Base-by-base conservation (phyloP, 164 flowering plant species). In the grape (Vitis vinifera) region DNA sequence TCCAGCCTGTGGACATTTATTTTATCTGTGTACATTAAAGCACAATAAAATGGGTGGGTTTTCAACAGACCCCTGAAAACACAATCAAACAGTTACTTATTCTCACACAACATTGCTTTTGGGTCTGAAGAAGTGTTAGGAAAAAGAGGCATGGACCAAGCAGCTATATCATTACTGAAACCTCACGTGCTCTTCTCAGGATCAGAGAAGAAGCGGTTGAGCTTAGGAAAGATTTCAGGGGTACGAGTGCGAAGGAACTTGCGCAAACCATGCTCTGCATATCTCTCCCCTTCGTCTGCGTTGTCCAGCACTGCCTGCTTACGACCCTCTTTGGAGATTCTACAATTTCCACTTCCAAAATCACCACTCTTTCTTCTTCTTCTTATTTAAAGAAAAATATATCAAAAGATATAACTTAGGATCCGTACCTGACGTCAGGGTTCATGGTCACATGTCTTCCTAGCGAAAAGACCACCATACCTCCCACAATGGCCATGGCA, bases 271-370 rank as follows among this genome's bases (percentile, higher is more conserved):
- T 88, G 93, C 69, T 90, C 80, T 0, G 86, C 77, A 27, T 94
- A 94, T 58, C 76, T 91, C 83, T 94, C 87, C 44, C 98, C 97
- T 79, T 90, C 98, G 52, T 90, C 92, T 17, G 71, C 31, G 64
- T 91, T 93, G 3, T 87, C 96, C 1, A 90, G 85, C 44, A 91
- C 89, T 1, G 75, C 91, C 60, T 67, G 75, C 4, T 67, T 59
- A 0, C 97, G 79, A 29, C 83, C 74, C 3, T 63, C 81, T 75
- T 91, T 93, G 74, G 80, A 84, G 10, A 93, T 69, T 70, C 97
- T 93, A 75, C 68, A 67, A 65, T 37, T 37, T 37, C 44, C 44
- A 37, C 7, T 37, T 37, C 44, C 44, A 37, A 37, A 37, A 37
- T 37, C 44, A 37, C 44, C 4, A 37, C 44, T 37, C 4, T 37